These are phyloP conservation scores for Podochytrium sp. DNA, from an alignment of 192 early-diverging fungal genomes.

Conservation along the genomic window DNA sequence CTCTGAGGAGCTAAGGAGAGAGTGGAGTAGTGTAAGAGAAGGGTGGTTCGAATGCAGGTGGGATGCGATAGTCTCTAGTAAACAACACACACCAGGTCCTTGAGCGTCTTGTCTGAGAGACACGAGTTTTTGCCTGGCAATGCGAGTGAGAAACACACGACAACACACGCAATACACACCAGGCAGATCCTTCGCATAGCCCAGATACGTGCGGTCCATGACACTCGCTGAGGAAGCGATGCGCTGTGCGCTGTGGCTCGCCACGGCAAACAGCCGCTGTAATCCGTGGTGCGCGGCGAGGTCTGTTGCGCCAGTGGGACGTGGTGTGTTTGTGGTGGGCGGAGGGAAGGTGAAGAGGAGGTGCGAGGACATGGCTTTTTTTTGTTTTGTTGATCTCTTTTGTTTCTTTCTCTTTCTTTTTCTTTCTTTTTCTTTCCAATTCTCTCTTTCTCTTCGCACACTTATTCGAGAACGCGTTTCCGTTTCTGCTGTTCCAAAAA, in stretches of 20 bases:
- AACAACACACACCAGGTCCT: neutral
- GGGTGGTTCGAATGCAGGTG: no score
- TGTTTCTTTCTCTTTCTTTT: no score
- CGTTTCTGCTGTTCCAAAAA: no score
- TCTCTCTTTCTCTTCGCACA: no score
- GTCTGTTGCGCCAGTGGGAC: constrained; percentile 13
- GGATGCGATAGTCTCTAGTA: no score
- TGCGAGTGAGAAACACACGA: neutral
- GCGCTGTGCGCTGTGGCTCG: neutral
- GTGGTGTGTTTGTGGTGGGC: no score
- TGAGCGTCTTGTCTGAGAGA: neutral
- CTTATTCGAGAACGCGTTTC: no score
- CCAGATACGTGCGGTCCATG: constrained; percentile 9
- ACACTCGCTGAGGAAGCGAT: neutral
- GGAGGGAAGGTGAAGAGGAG: no score
- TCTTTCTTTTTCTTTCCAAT: no score
- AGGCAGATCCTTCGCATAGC: neutral
- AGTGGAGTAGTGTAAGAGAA: neutral
- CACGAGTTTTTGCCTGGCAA: neutral
- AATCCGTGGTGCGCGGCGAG: constrained; percentile 10
- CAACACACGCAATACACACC: neutral
- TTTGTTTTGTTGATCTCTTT: no score
- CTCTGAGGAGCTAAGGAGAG: neutral
- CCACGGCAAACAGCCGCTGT: constrained; percentile 6
- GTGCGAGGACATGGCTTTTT: no score